phyloP scores from a whole-genome alignment of 2,329 filamentous ascomycete genomes.

The Pseudogymnoascus pannorum region DNA sequence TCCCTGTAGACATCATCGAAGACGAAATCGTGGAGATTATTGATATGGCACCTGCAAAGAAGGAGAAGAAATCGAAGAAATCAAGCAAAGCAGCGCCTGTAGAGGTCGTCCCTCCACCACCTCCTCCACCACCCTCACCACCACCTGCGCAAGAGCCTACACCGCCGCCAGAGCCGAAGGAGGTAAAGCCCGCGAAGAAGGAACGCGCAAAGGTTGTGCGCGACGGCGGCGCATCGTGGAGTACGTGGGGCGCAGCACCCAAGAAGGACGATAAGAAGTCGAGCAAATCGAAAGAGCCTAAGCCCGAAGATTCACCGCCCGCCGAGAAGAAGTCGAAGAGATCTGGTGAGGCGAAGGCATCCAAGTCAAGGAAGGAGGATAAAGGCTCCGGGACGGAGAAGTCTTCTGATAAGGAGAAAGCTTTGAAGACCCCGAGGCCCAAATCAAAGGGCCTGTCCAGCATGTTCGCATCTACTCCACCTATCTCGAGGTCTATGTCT shows the following conservation, averaged over 20 bases:
- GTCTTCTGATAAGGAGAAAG: constrained; percentile 62
- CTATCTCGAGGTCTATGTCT: constrained; percentile 62
- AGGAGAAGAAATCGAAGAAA: constrained; percentile 34
- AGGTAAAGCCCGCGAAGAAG: constrained; percentile 51
- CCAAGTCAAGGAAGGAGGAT: constrained; percentile 56
- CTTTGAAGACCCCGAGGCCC: constrained; percentile 36
- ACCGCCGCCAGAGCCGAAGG: constrained; percentile 47
- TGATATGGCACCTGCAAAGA: constrained; percentile 41
- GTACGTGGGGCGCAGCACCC: constrained; percentile 14
- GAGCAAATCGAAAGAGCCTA: constrained; percentile 25
- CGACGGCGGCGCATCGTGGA: constrained; percentile 60
- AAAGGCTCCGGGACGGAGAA: constrained; percentile 61
- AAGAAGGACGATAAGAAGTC: constrained; percentile 32
- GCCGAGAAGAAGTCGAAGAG: constrained; percentile 36
- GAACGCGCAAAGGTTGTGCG: constrained; percentile 72
- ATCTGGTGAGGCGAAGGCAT: constrained; percentile 37
- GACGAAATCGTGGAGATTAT: constrained; percentile 39
- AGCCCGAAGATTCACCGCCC: constrained; percentile 17
- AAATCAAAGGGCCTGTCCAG: constrained; percentile 45
- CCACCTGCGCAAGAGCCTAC: constrained; percentile 42
- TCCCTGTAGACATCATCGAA: constrained; percentile 45
- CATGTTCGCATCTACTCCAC: constrained; percentile 61
- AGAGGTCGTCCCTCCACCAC: constrained; percentile 29
- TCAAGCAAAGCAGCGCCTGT: constrained; percentile 31
- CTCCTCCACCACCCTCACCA: constrained; percentile 31